A percentile compares a stretch with the other conserved stretches of the same genome.
These are phyloP conservation scores for Pichia sp. DNA, from an alignment of 1,139 yeast species.

Conservation along the genomic window DNA sequence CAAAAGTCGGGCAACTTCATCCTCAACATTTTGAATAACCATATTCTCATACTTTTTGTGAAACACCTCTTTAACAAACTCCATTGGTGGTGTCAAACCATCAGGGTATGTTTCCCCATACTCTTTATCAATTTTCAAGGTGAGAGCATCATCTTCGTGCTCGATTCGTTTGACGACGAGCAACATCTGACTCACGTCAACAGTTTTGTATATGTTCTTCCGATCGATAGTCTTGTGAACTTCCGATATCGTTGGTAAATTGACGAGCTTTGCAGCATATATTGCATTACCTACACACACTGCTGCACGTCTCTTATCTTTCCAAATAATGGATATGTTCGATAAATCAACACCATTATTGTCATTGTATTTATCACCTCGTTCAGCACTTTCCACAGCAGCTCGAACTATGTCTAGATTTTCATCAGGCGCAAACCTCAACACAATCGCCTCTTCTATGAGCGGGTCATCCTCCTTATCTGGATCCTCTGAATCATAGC, in stretches of 20 bases:
- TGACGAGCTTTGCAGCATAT: conserved; percentile 83
- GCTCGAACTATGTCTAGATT: conserved; percentile 63
- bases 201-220: conserved; percentile 79
- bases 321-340: conserved; percentile 71
- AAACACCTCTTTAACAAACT: conserved; percentile 49
- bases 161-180: conserved; percentile 62
- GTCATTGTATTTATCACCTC: conserved; percentile 6
- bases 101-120: conserved; percentile 49
- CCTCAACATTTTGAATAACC: conserved; percentile 63
- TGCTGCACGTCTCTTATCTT: conserved; percentile 72
- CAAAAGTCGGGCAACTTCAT: conserved; percentile 69
- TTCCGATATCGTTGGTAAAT: conserved; percentile 84
- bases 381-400: conserved; percentile 64
- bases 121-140: conserved; percentile 32
- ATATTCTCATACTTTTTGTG: conserved; percentile 41
- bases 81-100: conserved; percentile 78
- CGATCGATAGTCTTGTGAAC: conserved; percentile 84
- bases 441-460: conserved; percentile 75
- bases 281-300: conserved; percentile 45
- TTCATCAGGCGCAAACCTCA: conserved; percentile 78
- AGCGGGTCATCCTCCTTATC: conserved; percentile 94
- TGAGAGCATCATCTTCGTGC: conserved; percentile 43
- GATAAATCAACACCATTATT: conserved; percentile 41
- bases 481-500: conserved; percentile 96
- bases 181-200: conserved; percentile 82